phyloP scores from a whole-genome alignment of 768 basidiomycete species.

The Hirschioporus abietinus region DNA sequence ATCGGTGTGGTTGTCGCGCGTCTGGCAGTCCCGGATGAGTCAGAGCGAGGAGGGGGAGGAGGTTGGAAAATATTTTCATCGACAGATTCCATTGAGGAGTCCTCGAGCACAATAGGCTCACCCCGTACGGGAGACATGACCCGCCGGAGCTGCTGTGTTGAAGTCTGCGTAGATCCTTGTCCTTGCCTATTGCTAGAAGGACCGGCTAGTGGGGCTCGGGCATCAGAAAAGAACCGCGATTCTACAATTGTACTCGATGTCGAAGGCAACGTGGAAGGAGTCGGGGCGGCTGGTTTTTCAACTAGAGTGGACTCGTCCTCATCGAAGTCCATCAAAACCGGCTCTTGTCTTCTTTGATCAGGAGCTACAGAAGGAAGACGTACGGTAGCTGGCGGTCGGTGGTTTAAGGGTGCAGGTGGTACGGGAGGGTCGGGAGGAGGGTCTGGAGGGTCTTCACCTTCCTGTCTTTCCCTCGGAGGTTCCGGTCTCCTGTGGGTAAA shows the following conservation, averaged over 20 bases:
- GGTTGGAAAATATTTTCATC: not conserved
- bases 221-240: conserved; percentile 4
- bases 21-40: not conserved
- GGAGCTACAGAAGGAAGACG: conserved; percentile 9
- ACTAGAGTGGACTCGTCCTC: conserved; percentile 31
- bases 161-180: not conserved
- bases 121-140: conserved; percentile 1
- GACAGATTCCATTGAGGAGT: conserved; percentile 5
- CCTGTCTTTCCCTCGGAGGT: conserved; percentile 6
- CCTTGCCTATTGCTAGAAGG: not conserved
- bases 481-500: conserved; percentile 2
- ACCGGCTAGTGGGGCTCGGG: not conserved
- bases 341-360: not conserved
- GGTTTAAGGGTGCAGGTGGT: not conserved
- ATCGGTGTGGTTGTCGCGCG: not conserved
- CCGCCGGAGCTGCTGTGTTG: not conserved
- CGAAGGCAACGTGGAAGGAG: conserved; percentile 13
- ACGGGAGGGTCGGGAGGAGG: conserved; percentile 13
- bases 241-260: conserved; percentile 26
- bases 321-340: not conserved
- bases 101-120: conserved; percentile 5
- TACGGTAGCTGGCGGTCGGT: conserved; percentile 10
- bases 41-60: not conserved
- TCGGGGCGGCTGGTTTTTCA: conserved; percentile 8
- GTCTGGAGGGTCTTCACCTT: conserved; percentile 9